phyloP scores from a whole-genome alignment of 139 green algal genomes.

The Ettlia oleoabundans region DNA sequence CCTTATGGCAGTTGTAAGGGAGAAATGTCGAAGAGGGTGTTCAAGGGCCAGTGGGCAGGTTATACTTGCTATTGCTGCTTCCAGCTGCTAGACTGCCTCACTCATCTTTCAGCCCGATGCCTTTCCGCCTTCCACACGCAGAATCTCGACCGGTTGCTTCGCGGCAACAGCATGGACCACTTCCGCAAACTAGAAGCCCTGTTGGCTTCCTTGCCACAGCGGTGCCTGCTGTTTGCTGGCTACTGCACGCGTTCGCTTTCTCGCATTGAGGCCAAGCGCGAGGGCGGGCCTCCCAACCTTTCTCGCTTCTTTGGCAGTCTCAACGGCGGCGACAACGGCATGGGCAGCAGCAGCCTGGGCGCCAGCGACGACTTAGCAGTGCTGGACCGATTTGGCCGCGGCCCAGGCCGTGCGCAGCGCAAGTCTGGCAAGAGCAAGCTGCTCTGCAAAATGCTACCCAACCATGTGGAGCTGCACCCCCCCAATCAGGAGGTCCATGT shows the following conservation, averaged over 20 bases:
- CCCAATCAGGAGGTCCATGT: constrained; percentile 45
- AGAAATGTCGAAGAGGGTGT: too few relatives aligned
- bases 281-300: background rate
- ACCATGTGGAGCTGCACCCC: constrained; percentile 49
- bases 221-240: constrained; percentile 41
- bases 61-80: too few relatives aligned
- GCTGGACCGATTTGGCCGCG: constrained; percentile 18
- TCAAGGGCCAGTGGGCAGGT: too few relatives aligned
- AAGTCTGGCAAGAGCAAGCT: constrained; percentile 41
- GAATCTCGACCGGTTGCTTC: constrained; percentile 41
- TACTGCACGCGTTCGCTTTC: constrained; percentile 43
- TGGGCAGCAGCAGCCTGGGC: background rate
- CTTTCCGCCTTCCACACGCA: background rate
- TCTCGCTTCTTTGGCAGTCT: constrained; percentile 27
- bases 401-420: constrained; percentile 1
- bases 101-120: background rate
- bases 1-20: too few relatives aligned
- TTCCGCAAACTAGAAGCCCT: constrained; percentile 41
- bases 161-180: constrained; percentile 30
- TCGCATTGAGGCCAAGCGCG: constrained; percentile 1
- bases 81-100: background rate
- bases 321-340: background rate
- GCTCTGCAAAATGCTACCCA: constrained; percentile 58
- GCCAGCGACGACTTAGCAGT: constrained; percentile 6
- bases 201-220: constrained; percentile 18